Evolutionary conservation across 2,329 filamentous ascomycete species (phyloP), one percentile per base, ranked within the genome.

Genomic region (Colletotrichum camelliae): DNA sequence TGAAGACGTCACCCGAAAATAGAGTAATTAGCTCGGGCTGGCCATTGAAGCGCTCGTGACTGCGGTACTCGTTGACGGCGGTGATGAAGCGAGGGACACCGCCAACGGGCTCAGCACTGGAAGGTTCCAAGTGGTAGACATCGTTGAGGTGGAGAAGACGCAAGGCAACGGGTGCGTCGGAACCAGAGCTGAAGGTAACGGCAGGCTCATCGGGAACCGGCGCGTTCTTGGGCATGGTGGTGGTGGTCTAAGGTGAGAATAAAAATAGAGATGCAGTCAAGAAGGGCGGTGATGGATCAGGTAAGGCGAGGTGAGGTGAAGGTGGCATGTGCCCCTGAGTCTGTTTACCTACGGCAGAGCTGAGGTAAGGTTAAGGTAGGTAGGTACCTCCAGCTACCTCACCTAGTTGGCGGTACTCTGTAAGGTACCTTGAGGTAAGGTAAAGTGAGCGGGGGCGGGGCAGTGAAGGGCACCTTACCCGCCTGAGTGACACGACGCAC

Each of bases 1-100:
- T 98, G 85, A 97, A 98, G 12, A 94, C 95, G 88, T 98, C 96
- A 48, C 96, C 96, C 4, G 95, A 98, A 85, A 98, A 98, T 79
- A 98, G 89, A 2, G 95, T 96, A 67, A 97, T 82, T 5, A 95
- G 85, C 52, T 90, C 87, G 1, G 95, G 87, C 81, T 95, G 93
- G 21, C 86, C 91, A 65, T 88, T 83, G 82, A 91, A 97, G 66
- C 87, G 87, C 57, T 89, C 83, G 67, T 91, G 88, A 3, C 90
- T 84, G 67, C 92, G 92, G 82, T 98, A 98, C 83, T 96, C 89
- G 75, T 95, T 93, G 78, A 93, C 89, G 31, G 97, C 86, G 5
- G 93, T 93, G 82, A 97, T 93, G 85, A 98, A 98, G 64, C 96
- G 91, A 35, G 94, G 89, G 57, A 94, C 90, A 21, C 96, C 96